Evolutionary conservation across 2,329 filamentous ascomycete species (phyloP).

Genomic region (Trichoderma koningii): DNA sequence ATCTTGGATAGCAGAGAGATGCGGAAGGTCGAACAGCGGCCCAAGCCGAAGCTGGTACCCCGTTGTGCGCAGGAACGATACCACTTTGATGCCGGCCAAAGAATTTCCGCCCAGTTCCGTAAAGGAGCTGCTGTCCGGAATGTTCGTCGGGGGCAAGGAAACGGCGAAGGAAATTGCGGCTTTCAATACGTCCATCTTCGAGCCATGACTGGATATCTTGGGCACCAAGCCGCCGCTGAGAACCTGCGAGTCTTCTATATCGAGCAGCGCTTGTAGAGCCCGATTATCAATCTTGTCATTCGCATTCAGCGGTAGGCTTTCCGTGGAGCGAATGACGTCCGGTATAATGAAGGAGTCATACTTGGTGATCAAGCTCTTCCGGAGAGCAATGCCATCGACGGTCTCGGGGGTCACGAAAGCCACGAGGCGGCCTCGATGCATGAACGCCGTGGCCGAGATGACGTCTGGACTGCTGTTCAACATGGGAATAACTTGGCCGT

Average conservation of each 20-base stretch:
- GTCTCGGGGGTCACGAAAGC: not conserved
- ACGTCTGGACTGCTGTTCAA: not conserved
- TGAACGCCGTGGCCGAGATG: not conserved
- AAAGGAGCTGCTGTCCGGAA: not conserved
- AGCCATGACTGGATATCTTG: not conserved
- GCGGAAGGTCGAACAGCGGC: not conserved
- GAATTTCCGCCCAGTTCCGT: constrained; percentile 7
- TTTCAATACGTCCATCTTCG: constrained; percentile 10
- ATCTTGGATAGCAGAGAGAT: constrained; percentile 8
- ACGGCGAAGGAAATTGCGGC: not conserved
- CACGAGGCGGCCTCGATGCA: constrained; percentile 1
- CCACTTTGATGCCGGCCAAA: not conserved
- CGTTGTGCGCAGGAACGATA: constrained; percentile 3
- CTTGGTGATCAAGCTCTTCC: not conserved
- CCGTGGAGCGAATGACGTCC: not conserved
- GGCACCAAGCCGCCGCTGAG: not conserved
- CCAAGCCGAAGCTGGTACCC: not conserved
- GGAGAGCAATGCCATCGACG: not conserved
- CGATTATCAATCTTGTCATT: constrained; percentile 6
- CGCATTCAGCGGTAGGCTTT: not conserved
- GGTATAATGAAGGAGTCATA: constrained; percentile 7
- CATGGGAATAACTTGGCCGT: constrained; percentile 3
- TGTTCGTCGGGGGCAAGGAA: not conserved
- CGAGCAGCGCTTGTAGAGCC: not conserved
- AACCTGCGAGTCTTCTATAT: not conserved